Conservation (phyloP, 2,329 filamentous ascomycete genomes). For the Xylariaceae sp. region DNA sequence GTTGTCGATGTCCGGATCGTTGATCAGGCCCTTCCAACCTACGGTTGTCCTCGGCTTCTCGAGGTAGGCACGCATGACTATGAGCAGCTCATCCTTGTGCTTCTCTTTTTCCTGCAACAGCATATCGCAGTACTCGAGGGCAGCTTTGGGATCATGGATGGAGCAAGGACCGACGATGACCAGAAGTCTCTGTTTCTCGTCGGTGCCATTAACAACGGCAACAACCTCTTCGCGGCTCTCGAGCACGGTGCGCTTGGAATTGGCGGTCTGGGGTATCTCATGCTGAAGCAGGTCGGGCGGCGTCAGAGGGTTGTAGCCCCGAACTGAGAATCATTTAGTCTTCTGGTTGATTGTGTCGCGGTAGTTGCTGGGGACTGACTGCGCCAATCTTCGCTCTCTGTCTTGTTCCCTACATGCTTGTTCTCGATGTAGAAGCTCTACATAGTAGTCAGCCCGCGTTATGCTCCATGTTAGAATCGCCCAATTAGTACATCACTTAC, state of each 20-base stretch:
- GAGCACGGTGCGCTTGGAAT: conserved; percentile 66
- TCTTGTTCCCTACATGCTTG: conserved; percentile 77
- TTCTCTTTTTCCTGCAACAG: conserved; percentile 83
- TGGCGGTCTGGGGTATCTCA: conserved; percentile 73
- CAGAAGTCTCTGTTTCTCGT: conserved; percentile 64
- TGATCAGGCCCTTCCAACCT: conserved; percentile 98
- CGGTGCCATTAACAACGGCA: conserved; percentile 71
- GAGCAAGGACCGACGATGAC: conserved; percentile 94
- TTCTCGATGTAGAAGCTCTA: conserved; percentile 77
- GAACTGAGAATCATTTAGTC: conserved; percentile 57
- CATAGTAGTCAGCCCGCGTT: conserved; percentile 41
- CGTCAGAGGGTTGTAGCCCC: conserved; percentile 91
- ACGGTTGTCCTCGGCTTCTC: conserved; percentile 98
- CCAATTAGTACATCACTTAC: conserved; percentile 28
- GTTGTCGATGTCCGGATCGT: conserved; percentile 97
- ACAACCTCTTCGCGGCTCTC: conserved; percentile 67
- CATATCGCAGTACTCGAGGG: conserved; percentile 89
- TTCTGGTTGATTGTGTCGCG: background rate
- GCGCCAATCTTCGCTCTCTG: conserved; percentile 79
- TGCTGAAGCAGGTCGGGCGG: conserved; percentile 93
- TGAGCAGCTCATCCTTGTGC: conserved; percentile 85
- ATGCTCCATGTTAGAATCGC: conserved; percentile 1
- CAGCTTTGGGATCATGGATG: conserved; percentile 91
- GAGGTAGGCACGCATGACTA: conserved; percentile 97
- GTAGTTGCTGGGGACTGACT: conserved; percentile 58